Conservation (phyloP, 352 stramenopile species). For the Phytophthora nicotianae region DNA sequence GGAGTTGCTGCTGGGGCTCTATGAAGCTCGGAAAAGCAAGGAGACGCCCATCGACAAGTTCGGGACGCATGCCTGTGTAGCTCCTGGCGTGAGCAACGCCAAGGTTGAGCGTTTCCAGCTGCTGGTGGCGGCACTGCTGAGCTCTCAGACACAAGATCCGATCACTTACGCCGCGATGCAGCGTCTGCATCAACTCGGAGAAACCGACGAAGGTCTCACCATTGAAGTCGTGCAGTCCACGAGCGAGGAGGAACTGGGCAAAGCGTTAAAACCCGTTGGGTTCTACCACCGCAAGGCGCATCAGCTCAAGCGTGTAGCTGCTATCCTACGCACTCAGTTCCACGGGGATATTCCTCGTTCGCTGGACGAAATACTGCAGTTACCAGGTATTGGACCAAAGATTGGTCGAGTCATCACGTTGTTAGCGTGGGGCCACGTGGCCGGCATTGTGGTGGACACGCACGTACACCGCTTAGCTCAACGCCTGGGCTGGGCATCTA, state of each 20-base stretch:
- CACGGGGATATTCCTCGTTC: constrained; percentile 55
- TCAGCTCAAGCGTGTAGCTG: constrained; percentile 60
- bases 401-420: constrained; percentile 71
- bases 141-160: constrained; percentile 74
- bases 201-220: constrained; percentile 49
- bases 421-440: constrained; percentile 63
- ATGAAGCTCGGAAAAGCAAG: constrained; percentile 41
- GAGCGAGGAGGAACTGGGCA: constrained; percentile 42
- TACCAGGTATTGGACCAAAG: constrained; percentile 78
- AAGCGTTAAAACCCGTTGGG: constrained; percentile 65
- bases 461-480: constrained; percentile 75
- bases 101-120: constrained; percentile 67
- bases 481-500: constrained; percentile 59
- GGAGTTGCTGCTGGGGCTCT: constrained; percentile 43
- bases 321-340: constrained; percentile 43
- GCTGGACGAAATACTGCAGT: constrained; percentile 42
- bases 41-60: constrained; percentile 66
- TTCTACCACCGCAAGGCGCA: constrained; percentile 80
- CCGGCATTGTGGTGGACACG: constrained; percentile 81
- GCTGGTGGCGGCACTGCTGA: constrained; percentile 65
- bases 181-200: constrained; percentile 52
- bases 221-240: constrained; percentile 44
- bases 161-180: constrained; percentile 78
- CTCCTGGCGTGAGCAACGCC: constrained; percentile 18
- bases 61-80: constrained; percentile 71